phyloP scores from a whole-genome alignment of 306 rosid species.

The Pueraria montana region DNA sequence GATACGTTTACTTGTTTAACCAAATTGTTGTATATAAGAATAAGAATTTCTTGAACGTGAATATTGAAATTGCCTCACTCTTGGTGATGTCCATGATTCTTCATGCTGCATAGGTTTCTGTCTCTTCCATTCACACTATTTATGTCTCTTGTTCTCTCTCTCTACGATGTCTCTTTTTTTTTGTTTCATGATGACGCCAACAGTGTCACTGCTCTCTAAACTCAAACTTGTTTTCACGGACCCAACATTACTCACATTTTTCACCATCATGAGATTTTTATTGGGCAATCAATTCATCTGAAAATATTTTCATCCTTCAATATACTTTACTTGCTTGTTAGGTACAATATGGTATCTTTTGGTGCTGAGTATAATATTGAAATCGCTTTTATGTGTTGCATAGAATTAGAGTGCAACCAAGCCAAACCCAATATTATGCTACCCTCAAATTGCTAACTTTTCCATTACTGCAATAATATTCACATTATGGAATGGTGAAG shows the following conservation, averaged over 20 bases:
- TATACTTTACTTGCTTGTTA: background rate
- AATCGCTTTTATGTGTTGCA: background rate
- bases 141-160: conserved; percentile 4
- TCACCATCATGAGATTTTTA: background rate
- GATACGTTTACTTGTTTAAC: background rate
- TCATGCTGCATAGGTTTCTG: conserved; percentile 35
- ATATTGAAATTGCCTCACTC: background rate
- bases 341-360: conserved; percentile 16
- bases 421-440: conserved; percentile 6
- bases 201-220: background rate
- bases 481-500: background rate
- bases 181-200: background rate
- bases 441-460: background rate
- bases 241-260: background rate
- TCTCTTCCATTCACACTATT: conserved; percentile 8
- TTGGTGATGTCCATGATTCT: background rate
- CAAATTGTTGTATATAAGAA: background rate
- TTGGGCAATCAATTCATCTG: conserved; percentile 15
- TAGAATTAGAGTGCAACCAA: background rate
- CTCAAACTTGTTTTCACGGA: background rate
- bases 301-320: background rate
- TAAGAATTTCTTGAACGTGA: background rate
- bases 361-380: background rate
- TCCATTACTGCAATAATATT: conserved; percentile 36
- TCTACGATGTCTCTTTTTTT: background rate